phyloP scores from a whole-genome alignment of 2,329 filamentous ascomycete species.

The Aureobasidium sp. region DNA sequence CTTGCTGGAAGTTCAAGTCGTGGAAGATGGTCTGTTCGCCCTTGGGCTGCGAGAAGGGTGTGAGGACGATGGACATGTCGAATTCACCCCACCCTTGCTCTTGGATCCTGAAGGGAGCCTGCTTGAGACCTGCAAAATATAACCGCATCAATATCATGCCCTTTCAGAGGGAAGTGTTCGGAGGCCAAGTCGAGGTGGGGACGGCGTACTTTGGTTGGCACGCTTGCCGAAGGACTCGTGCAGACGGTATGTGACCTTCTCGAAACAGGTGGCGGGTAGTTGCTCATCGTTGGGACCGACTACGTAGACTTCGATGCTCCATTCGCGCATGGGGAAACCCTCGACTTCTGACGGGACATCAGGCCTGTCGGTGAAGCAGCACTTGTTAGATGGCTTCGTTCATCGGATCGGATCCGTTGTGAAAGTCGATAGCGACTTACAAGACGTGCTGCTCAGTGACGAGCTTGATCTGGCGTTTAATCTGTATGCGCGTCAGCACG shows the following conservation, averaged over 20 bases:
- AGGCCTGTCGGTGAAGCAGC: background rate
- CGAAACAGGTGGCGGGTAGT: conserved; percentile 75
- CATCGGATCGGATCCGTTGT: background rate
- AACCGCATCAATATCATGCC: background rate
- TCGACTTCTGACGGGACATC: conserved; percentile 75
- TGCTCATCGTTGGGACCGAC: conserved; percentile 82
- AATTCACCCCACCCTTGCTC: conserved; percentile 99
- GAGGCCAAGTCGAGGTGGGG: background rate
- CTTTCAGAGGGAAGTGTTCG: background rate
- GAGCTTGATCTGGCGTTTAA: conserved; percentile 85
- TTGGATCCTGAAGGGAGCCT: conserved; percentile 77
- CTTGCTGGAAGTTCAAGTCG: conserved; percentile 83
- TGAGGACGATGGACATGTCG: conserved; percentile 81
- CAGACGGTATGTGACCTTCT: conserved; percentile 85
- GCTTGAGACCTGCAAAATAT: conserved; percentile 60
- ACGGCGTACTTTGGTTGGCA: conserved; percentile 66
- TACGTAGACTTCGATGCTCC: conserved; percentile 80
- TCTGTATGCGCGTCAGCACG: conserved; percentile 36
- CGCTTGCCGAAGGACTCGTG: conserved; percentile 88
- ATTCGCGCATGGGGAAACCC: conserved; percentile 86
- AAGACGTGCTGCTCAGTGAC: conserved; percentile 85
- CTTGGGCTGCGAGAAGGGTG: conserved; percentile 66
- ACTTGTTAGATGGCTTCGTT: background rate
- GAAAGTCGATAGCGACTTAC: conserved; percentile 49
- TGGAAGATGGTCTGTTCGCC: conserved; percentile 73